A percentile compares a stretch with the other conserved stretches of the same genome.
Conservation (phyloP, 2,329 filamentous ascomycete genomes). For the Colletotrichum sp. region DNA sequence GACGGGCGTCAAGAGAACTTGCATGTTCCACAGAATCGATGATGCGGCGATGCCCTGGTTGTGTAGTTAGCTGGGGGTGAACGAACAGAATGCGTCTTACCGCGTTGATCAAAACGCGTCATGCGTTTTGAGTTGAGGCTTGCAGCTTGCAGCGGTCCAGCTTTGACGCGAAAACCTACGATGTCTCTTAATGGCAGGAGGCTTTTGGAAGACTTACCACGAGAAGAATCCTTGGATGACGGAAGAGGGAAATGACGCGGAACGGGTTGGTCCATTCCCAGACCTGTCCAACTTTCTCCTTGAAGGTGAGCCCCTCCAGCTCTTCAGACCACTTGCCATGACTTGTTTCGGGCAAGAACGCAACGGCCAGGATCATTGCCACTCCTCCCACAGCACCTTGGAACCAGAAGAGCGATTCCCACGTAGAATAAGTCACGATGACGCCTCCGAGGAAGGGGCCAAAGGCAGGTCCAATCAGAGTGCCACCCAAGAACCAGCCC, state of each 20-base stretch:
- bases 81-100: neutral
- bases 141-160: neutral
- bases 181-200: neutral
- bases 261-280: slow-evolving; percentile 67
- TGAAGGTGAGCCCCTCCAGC: slow-evolving; percentile 57
- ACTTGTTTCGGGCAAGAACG: slow-evolving; percentile 73
- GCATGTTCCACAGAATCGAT: slow-evolving; percentile 75
- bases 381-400: slow-evolving; percentile 66
- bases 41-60: slow-evolving; percentile 54
- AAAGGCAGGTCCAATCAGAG: slow-evolving; percentile 68
- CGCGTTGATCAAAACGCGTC: neutral
- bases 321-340: slow-evolving; percentile 67
- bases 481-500: slow-evolving; percentile 70
- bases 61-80: neutral
- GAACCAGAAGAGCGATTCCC: slow-evolving; percentile 75
- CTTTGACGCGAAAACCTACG: neutral
- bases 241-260: slow-evolving; percentile 66
- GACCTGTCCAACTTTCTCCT: slow-evolving; percentile 44
- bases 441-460: slow-evolving; percentile 71
- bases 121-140: neutral
- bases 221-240: slow-evolving; percentile 69
- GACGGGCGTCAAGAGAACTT: slow-evolving; percentile 70
- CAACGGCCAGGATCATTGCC: slow-evolving; percentile 59
- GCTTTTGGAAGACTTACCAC: slow-evolving; percentile 33
- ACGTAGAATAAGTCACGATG: slow-evolving; percentile 70